Evolutionary conservation across 495 filamentous ascomycete species (phyloP), one percentile per base, ranked within the genome.

Genomic region (Chaetomium fimeti): DNA sequence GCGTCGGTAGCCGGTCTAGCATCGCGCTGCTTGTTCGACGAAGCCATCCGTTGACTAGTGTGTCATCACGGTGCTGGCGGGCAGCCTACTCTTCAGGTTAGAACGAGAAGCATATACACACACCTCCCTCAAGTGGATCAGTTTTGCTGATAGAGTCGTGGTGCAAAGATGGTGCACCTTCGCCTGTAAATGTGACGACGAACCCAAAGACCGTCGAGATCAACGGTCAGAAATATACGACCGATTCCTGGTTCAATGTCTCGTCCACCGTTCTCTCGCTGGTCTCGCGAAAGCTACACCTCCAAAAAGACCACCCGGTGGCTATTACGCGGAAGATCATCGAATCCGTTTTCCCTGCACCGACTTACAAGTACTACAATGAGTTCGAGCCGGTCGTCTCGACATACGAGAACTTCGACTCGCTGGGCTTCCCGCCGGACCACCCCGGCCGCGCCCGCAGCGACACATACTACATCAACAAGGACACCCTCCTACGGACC

Each of bases 391-490:
- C 94, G 12, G 85, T 97, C 61, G 94, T 98, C n/a, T 84, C 88
- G 25, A 90, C 90, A 3, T 72, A 82, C 25, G 87, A 97, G 72
- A 98, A 98, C 75, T 98, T 98, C 72, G 95, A 98, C 77, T 93
- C 93, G 48, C 82, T 98, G 20, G 92, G 92, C 55, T 98, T 98
- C 74, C 89, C 94, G 1, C 69, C 81, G 51, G 90, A 97, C 74
- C 94, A 98, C 72, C 91, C 92, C 13, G 94, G 94, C 66, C 89
- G 94, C 66, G 89, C 84, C 69, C 85, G 85, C 65, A 91, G 88
- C 9, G 94, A 98, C 77, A 98, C 94, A 2, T 98, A 98, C 83
- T 98, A 98, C 78, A 78, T 98, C 74, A 97, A 97, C 75, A 76
- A 84, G 65, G 77, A 86, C 48, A 96, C 90, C 2, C 85, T 97